Evolutionary conservation across 169 alveolate species (phyloP), one percentile per base, ranked within the genome.

Genomic region (Plasmodium vivax): DNA sequence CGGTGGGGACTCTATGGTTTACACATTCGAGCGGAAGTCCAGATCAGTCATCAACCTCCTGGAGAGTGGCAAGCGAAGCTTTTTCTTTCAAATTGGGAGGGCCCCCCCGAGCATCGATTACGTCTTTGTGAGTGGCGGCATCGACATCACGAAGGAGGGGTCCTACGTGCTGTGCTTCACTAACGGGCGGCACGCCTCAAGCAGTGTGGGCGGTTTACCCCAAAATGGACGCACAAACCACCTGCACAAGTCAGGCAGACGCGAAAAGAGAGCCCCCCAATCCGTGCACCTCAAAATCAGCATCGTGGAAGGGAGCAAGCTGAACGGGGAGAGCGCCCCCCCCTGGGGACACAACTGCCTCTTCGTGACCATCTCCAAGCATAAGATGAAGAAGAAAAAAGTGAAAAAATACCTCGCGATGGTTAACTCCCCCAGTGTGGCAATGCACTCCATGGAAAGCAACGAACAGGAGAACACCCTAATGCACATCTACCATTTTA

Each of bases 401-500:
- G 9, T 9, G 7, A 45, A 75, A 30, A 87, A 87, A 38, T 71
- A 87, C 14, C 68, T 87, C 16, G n/a, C 82, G 23, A 87, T 27
- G 56, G 23, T 56, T 47, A 75, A 77, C 45, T 34, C 38, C 3
- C 41, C 23, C 32, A 83, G 32, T 16, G 23, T 45, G 0, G 9
- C 38, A 56, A 30, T 54, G 41, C 62, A 82, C 10, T 54, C 41
- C 41, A 82, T 82, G 79, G 73, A 47, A 10, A 82, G 38, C 56
- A 82, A 82, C 3, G 68, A 87, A 30, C 5, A 68, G 34, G 7
- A 51, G 3, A 87, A 77, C 71, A 51, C 51, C 6, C 36, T 88
- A 27, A 88, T 88, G 94, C 58, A 88, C 38, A 88, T 88, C 9
- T 58, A 80, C 54, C 81, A 88, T 41, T 88, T 79, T 80, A 88